These are phyloP conservation scores for Phytophthora europaea DNA, from an alignment of 352 stramenopile genomes.

Conservation along the genomic window DNA sequence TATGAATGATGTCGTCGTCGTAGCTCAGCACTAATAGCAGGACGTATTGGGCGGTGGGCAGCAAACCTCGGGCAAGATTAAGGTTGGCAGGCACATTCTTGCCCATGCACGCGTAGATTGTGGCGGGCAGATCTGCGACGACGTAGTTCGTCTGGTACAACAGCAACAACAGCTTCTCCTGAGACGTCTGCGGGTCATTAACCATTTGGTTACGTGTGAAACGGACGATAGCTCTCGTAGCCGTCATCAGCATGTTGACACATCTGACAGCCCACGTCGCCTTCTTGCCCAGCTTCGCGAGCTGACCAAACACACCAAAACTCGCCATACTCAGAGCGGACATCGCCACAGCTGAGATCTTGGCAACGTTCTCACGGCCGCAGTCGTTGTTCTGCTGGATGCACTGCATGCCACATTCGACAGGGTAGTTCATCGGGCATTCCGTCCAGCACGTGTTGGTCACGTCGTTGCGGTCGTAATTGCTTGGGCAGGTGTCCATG, in stretches of 20 bases:
- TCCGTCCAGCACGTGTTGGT: slow-evolving; percentile 62
- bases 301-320: slow-evolving; percentile 50
- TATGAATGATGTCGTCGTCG: slow-evolving; percentile 39
- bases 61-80: slow-evolving; percentile 31
- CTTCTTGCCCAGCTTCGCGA: slow-evolving; percentile 44
- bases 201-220: slow-evolving; percentile 41
- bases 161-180: slow-evolving; percentile 60
- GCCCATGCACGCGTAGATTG: slow-evolving; percentile 59
- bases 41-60: slow-evolving; percentile 41
- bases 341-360: slow-evolving; percentile 44
- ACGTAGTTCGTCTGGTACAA: slow-evolving; percentile 69
- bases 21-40: slow-evolving; percentile 39
- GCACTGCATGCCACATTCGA: slow-evolving; percentile 70
- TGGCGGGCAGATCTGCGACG: slow-evolving; percentile 59
- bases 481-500: slow-evolving; percentile 44
- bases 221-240: slow-evolving; percentile 29
- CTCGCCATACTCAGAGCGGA: slow-evolving; percentile 43
- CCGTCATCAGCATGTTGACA: slow-evolving; percentile 46
- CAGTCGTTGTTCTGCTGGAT: slow-evolving; percentile 72
- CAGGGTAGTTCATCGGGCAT: slow-evolving; percentile 67
- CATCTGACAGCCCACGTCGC: slow-evolving; percentile 55
- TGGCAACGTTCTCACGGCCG: slow-evolving; percentile 41
- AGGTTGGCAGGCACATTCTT: slow-evolving; percentile 27
- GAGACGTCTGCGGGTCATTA: slow-evolving; percentile 52
- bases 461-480: slow-evolving; percentile 49